Evolutionary conservation across 2,329 filamentous ascomycete species (phyloP), one percentile per base, ranked within the genome.

Genomic region (Xylaria multiplex): DNA sequence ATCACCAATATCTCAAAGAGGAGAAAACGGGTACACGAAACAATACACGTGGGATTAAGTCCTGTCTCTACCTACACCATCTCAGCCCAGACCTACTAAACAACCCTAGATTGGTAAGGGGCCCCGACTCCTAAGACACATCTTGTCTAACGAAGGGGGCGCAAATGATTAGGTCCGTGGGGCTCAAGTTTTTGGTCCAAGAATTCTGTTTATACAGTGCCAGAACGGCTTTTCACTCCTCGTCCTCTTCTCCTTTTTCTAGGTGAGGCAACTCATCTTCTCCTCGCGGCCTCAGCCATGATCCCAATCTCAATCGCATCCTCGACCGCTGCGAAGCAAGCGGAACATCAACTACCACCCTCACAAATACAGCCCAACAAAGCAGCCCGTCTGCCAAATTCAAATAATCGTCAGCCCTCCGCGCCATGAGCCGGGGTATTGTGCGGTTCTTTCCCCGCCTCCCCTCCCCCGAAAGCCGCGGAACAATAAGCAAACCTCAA

Each of bases 141-240:
- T 37, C 43, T 32, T 40, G 52, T 43, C 37, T 27, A 43, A 55
- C 6, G 22, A 55, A 7, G 24, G 55, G 8, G 8, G 42, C 32
- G 7, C 35, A 40, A 27, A 16, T 50, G 22, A 49, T 24, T 58
- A 59, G 2, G 45, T 50, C 7, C 45, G 3, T 42, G 32, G 32
- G 32, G 13, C 13, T 4, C 9, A 22, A 19, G n/a, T 30, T 53
- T 53, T 60, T 40, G 40, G 30, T 62, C 52, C 27, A 56, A 53
- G n/a, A 48, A 58, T 48, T 49, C 19, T 43, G 53, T 64, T 59
- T 64, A 59, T 64, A 64, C 62, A 59, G 56, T 59, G 40, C 49
- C n/a, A 35, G 11, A 13, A 35, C 11, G 46, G 32, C 32, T 55
- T 43, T 35, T 35, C 37, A 27, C 50, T 24, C 32, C 22, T 49